phyloP scores from a whole-genome alignment of 208 protist species.

The Naegleria lovaniensis region DNA sequence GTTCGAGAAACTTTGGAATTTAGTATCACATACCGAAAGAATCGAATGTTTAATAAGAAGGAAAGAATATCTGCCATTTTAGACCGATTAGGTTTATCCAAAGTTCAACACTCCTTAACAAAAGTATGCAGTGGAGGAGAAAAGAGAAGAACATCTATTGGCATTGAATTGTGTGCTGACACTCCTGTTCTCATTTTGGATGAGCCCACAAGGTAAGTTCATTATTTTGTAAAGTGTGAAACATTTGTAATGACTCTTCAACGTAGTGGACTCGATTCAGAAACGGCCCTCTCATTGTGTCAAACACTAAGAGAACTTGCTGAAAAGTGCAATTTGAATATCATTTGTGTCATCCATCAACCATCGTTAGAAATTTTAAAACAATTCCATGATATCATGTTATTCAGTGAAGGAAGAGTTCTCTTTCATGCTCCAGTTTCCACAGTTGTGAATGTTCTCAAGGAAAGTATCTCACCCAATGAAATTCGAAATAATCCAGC shows the following conservation, averaged over 20 bases:
- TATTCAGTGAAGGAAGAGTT: neutral
- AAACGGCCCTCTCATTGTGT: slow-evolving; percentile 34
- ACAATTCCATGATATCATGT: neutral
- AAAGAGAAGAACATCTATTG: slow-evolving; percentile 27
- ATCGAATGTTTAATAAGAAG: slow-evolving; percentile 52
- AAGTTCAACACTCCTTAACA: slow-evolving; percentile 60
- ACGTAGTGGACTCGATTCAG: slow-evolving; percentile 49
- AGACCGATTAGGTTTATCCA: slow-evolving; percentile 54
- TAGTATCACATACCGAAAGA: slow-evolving; percentile 69
- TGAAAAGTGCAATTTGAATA: slow-evolving; percentile 40
- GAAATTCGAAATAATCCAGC: neutral
- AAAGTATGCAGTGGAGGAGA: slow-evolving; percentile 24
- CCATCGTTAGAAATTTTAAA: slow-evolving; percentile 63
- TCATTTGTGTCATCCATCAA: slow-evolving; percentile 65
- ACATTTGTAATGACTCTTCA: too few species aligned
- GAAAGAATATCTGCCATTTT: slow-evolving; percentile 58
- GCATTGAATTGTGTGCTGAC: slow-evolving; percentile 14
- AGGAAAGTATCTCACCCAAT: neutral
- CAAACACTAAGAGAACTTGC: slow-evolving; percentile 43
- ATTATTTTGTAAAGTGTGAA: too few species aligned
- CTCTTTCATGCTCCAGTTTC: neutral
- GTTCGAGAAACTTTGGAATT: slow-evolving; percentile 53
- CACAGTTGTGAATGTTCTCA: neutral
- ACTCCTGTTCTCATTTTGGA: slow-evolving; percentile 26
- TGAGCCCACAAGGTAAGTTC: slow-evolving; percentile 47